Conservation (phyloP, 768 basidiomycete species). For the Leccinellum rugosiceps region DNA sequence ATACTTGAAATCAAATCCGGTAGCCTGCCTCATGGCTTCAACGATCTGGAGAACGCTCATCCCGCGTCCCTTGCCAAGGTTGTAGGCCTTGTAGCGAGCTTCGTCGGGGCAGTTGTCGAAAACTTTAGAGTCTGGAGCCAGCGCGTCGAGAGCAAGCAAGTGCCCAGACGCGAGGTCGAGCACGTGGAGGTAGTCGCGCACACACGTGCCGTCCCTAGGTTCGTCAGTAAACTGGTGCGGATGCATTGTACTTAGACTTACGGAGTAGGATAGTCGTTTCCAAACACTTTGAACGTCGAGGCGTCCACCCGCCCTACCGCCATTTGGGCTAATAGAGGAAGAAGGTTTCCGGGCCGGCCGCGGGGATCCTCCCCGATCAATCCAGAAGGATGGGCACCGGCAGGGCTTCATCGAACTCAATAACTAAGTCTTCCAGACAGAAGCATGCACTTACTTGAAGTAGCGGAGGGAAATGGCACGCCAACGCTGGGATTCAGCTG, state of each 20-base stretch:
- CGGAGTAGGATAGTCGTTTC: constrained; percentile 96
- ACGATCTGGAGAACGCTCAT: constrained; percentile 92
- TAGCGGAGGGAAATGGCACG: constrained; percentile 86
- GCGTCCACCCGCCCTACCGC: constrained; percentile 84
- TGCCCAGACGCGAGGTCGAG: constrained; percentile 96
- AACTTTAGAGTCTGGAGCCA: constrained; percentile 51
- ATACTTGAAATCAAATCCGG: constrained; percentile 83
- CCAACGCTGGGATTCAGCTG: constrained; percentile 73
- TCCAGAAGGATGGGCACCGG: constrained; percentile 97
- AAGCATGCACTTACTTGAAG: constrained; percentile 77
- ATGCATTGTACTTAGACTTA: constrained; percentile 34
- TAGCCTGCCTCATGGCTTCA: constrained; percentile 90
- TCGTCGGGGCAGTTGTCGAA: constrained; percentile 55
- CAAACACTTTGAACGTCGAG: constrained; percentile 76
- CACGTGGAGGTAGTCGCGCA: constrained; percentile 93
- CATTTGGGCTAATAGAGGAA: constrained; percentile 93
- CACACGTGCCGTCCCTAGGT: constrained; percentile 88
- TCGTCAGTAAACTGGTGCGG: not conserved
- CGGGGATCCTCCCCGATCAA: constrained; percentile 94
- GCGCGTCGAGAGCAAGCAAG: constrained; percentile 83
- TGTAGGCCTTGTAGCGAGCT: constrained; percentile 87
- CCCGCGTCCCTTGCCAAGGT: constrained; percentile 91
- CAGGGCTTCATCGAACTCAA: constrained; percentile 58
- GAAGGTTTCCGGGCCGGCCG: constrained; percentile 90
- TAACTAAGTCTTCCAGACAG: not conserved